Conservation (phyloP, 2,329 filamentous ascomycete genomes). For the Samsoniella hepiali region DNA sequence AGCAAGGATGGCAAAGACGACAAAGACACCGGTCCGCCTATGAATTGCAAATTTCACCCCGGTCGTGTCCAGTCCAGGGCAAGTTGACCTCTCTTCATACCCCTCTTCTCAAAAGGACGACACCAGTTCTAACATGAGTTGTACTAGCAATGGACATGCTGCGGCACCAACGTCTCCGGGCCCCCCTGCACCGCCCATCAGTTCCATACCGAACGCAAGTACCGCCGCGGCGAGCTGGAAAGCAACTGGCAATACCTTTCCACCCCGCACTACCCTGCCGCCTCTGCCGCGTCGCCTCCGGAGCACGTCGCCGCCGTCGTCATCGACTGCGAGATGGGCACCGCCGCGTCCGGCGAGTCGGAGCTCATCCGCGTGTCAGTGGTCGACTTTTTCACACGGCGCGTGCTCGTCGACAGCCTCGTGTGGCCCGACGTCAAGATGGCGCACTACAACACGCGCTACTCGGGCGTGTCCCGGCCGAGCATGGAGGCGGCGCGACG, state of each 20-base stretch:
- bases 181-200: conserved; percentile 27
- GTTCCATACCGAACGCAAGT: conserved; percentile 26
- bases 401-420: conserved; percentile 47
- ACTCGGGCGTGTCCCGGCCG: conserved; percentile 44
- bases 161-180: conserved; percentile 23
- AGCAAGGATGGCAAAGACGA: not conserved
- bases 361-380: conserved; percentile 52
- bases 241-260: conserved; percentile 27
- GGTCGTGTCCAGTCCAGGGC: conserved; percentile 30
- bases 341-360: conserved; percentile 38
- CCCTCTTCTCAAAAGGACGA: not conserved
- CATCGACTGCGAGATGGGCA: conserved; percentile 57
- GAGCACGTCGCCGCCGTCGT: conserved; percentile 34
- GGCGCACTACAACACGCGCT: conserved; percentile 47
- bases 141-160: conserved; percentile 31
- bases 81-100: conserved; percentile 5
- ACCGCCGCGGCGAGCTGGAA: conserved; percentile 27
- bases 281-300: not conserved
- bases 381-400: conserved; percentile 49
- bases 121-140: not conserved
- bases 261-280: conserved; percentile 20
- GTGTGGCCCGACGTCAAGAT: conserved; percentile 47
- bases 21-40: conserved; percentile 2
- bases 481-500: conserved; percentile 37
- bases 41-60: conserved; percentile 29